phyloP scores from a whole-genome alignment of 1,139 yeast species.

The Citeromyces hawaiiensis region DNA sequence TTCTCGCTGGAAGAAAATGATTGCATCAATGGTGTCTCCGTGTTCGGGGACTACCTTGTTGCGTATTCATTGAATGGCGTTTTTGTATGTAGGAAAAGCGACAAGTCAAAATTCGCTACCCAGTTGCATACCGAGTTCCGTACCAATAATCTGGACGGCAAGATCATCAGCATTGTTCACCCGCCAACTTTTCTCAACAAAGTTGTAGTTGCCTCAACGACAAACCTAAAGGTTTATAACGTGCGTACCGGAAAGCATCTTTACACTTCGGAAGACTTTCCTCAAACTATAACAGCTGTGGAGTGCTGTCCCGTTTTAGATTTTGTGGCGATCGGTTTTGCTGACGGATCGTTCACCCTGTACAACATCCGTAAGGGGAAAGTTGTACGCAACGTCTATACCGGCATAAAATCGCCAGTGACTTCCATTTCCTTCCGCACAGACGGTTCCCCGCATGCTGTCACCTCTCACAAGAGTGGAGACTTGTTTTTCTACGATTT shows the following conservation, averaged over 20 bases:
- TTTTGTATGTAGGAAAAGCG: conserved; percentile 48
- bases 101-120: conserved; percentile 29
- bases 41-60: conserved; percentile 74
- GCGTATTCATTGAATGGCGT: conserved; percentile 30
- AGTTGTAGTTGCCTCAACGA: conserved; percentile 61
- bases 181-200: conserved; percentile 91
- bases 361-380: conserved; percentile 61
- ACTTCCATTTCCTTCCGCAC: conserved; percentile 80
- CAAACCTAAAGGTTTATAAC: conserved; percentile 48
- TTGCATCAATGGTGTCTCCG: conserved; percentile 33
- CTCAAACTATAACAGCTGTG: conserved; percentile 42
- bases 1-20: conserved; percentile 20
- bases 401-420: conserved; percentile 39
- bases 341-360: conserved; percentile 51
- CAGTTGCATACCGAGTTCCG: conserved; percentile 55
- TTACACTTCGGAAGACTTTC: conserved; percentile 42
- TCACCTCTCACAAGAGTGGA: conserved; percentile 70
- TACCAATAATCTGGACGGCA: conserved; percentile 49
- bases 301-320: conserved; percentile 85
- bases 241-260: conserved; percentile 67
- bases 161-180: conserved; percentile 58
- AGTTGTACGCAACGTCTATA: conserved; percentile 40
- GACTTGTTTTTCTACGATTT: conserved; percentile 80
- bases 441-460: conserved; percentile 79
- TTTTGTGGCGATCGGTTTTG: conserved; percentile 65